Conservation (phyloP, 352 stramenopile genomes). For the Vaucheria bursata region DNA sequence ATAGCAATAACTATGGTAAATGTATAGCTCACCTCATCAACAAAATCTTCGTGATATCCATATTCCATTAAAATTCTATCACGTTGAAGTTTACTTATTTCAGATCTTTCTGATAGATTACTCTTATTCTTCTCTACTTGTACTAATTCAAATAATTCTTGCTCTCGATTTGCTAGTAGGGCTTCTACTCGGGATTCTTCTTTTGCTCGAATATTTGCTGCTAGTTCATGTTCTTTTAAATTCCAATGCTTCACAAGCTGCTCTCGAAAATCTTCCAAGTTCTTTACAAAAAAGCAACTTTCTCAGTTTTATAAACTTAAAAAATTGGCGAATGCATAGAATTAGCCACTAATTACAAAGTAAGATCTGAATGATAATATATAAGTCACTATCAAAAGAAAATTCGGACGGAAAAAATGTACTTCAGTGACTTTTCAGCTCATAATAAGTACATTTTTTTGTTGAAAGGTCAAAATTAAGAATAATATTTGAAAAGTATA, state of each 20-base stretch:
- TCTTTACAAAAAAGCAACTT: too few species aligned
- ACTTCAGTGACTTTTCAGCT: too few species aligned
- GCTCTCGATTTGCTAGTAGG: background rate
- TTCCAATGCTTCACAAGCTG: background rate
- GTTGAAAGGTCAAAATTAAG: too few species aligned
- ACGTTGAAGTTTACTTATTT: background rate
- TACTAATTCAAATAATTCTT: background rate
- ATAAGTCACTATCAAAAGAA: too few species aligned
- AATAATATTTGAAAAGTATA: too few species aligned
- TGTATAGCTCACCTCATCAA: background rate
- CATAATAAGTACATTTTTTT: too few species aligned
- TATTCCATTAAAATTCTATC: background rate
- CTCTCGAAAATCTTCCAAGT: background rate
- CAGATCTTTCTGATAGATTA: background rate
- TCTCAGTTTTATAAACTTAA: too few species aligned
- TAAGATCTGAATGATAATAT: too few species aligned
- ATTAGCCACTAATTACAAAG: too few species aligned
- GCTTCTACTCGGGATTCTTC: background rate
- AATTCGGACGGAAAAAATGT: too few species aligned
- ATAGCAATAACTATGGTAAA: too few species aligned
- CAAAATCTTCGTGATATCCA: background rate
- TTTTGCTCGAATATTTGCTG: background rate
- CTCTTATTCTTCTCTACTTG: background rate
- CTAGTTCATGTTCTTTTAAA: background rate
- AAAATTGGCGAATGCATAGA: too few species aligned